Conservation (phyloP, 1,284 basidiomycete genomes). For the Trichosporon faecale region DNA sequence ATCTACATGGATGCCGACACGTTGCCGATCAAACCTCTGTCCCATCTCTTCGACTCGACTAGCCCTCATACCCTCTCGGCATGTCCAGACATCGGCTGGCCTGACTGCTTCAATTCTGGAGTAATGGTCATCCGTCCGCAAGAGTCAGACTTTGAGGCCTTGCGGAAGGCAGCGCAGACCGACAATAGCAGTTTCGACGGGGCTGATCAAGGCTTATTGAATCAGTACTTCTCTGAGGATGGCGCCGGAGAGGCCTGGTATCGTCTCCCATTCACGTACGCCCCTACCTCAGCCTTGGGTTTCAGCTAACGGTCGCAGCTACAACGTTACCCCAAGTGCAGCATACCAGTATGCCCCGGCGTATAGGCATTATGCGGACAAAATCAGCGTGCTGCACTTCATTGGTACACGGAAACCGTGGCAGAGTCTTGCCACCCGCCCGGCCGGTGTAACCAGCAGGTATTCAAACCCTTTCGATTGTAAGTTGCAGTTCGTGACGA, state of each 20-base stretch:
- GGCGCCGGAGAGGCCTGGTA: constrained; percentile 76
- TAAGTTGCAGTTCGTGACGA: constrained; percentile 26
- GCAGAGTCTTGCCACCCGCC: constrained; percentile 66
- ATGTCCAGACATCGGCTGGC: constrained; percentile 95
- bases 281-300: not conserved
- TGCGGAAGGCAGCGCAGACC: constrained; percentile 54
- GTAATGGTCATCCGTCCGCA: constrained; percentile 83
- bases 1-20: constrained; percentile 96
- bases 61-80: constrained; percentile 61
- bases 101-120: constrained; percentile 97
- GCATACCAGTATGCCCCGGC: constrained; percentile 98
- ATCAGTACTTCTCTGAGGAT: constrained; percentile 71
- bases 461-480: constrained; percentile 44
- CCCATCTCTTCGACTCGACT: constrained; percentile 73
- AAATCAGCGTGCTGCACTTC: constrained; percentile 88
- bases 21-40: constrained; percentile 79
- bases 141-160: constrained; percentile 72
- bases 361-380: constrained; percentile 83
- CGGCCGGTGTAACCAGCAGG: constrained; percentile 41
- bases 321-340: constrained; percentile 96
- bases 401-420: constrained; percentile 94
- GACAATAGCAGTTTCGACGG: constrained; percentile 88
- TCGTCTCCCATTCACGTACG: constrained; percentile 75
- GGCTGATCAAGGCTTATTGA: constrained; percentile 91
- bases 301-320: constrained; percentile 49